Evolutionary conservation across 129 eudicot species (phyloP).

Genomic region (Escallonia rubra): DNA sequence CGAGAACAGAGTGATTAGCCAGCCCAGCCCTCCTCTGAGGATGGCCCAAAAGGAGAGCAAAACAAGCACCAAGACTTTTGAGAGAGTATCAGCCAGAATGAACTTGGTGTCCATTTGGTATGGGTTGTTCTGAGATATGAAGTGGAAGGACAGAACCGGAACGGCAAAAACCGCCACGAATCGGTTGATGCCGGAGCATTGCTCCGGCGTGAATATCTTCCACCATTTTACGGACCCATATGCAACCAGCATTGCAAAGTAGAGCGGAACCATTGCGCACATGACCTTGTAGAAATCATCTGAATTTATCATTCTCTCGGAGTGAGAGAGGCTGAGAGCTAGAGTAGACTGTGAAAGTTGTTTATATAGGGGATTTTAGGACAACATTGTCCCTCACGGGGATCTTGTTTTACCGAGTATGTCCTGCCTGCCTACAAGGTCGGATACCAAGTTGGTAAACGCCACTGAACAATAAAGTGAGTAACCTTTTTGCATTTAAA

Average conservation of each 20-base stretch:
- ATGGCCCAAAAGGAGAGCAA: conserved; percentile 26
- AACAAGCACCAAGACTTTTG: conserved; percentile 22
- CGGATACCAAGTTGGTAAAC: neutral
- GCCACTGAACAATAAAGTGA: too few species aligned
- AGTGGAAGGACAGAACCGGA: conserved; percentile 39
- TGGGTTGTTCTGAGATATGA: conserved; percentile 38
- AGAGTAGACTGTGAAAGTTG: neutral
- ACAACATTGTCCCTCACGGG: neutral
- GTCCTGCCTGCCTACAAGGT: neutral
- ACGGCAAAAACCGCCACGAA: conserved; percentile 38
- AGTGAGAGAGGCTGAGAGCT: too few species aligned
- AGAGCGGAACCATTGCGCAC: conserved; percentile 38
- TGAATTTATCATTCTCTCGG: conserved; percentile 20
- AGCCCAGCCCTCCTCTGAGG: conserved; percentile 20
- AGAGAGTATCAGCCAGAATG: conserved; percentile 29
- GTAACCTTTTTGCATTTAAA: too few species aligned
- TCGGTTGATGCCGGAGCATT: conserved; percentile 42
- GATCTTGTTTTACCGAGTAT: neutral
- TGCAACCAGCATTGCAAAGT: conserved; percentile 34
- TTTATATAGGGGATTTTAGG: conserved; percentile 4
- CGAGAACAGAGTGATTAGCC: conserved; percentile 37
- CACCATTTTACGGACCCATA: conserved; percentile 32
- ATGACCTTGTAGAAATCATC: conserved; percentile 35
- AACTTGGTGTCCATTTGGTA: conserved; percentile 35
- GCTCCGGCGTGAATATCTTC: conserved; percentile 35